phyloP scores from a whole-genome alignment of 495 filamentous ascomycete genomes.

The Podospora australis region DNA sequence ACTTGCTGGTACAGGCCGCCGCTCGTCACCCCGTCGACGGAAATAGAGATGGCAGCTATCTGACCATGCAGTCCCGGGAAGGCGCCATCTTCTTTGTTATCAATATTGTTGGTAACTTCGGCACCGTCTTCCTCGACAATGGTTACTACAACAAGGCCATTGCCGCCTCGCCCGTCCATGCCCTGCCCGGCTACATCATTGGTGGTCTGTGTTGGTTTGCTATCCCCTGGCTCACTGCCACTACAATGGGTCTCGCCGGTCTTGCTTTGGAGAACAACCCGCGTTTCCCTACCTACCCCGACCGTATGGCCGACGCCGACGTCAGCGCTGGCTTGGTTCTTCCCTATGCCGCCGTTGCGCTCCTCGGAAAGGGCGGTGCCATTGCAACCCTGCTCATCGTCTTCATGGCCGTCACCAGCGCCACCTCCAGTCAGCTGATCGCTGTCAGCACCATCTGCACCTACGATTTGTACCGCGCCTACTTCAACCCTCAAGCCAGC shows the following conservation, averaged over 20 bases:
- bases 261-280: slow-evolving; percentile 75
- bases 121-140: slow-evolving; percentile 76
- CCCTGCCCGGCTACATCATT: slow-evolving; percentile 87
- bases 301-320: slow-evolving; percentile 65
- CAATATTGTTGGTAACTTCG: slow-evolving; percentile 69
- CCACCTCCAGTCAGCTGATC: slow-evolving; percentile 83
- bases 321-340: slow-evolving; percentile 84
- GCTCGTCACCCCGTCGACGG: slow-evolving; percentile 70
- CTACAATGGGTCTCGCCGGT: slow-evolving; percentile 87
- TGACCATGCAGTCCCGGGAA: slow-evolving; percentile 83
- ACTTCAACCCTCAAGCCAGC: slow-evolving; percentile 55
- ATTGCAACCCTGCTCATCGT: slow-evolving; percentile 77
- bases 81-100: slow-evolving; percentile 96
- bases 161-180: slow-evolving; percentile 80
- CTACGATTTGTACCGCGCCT: slow-evolving; percentile 82
- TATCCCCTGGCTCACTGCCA: slow-evolving; percentile 89
- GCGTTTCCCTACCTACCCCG: slow-evolving; percentile 63
- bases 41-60: slow-evolving; percentile 77
- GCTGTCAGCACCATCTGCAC: slow-evolving; percentile 90
- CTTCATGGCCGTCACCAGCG: slow-evolving; percentile 94
- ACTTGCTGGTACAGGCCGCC: slow-evolving; percentile 66
- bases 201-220: slow-evolving; percentile 93
- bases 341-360: slow-evolving; percentile 80
- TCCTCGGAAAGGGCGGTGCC: slow-evolving; percentile 84
- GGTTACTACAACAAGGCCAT: slow-evolving; percentile 95